Base-by-base conservation (phyloP, 441 rosid species). In the Erodium chrysanthum region DNA sequence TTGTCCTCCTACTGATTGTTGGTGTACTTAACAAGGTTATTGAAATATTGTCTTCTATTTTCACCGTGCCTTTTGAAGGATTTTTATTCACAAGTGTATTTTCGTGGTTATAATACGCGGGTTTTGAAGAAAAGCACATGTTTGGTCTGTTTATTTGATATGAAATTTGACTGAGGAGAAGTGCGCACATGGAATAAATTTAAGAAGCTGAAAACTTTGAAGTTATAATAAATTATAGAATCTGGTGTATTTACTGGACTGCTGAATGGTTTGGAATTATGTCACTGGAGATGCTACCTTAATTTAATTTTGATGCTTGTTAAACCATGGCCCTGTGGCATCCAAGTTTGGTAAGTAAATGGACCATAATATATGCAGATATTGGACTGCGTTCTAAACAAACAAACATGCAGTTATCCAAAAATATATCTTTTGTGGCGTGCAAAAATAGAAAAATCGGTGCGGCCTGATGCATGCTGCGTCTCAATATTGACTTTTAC, bases 401-500 rank as follows among this genome's bases (percentile, higher is more conserved):
- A 59, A 59, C 54, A 4, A n/a, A n/a, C 7, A 25, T 11, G 22
- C 63, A 59, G 7, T 59, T 22, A 10, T 58, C 63, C 63, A 37
- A 25, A 60, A 11, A 60, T 60, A 25, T 23, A 60, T 60, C 17
- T 42, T 10, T 40, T 33, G 21, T 42, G 25, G 37, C 27, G 64
- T 10, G 8, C 14, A 29, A 27, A 60, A 60, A 27, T 25, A 29
- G 64, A 60, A 60, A 60, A 60, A 4, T 60, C 17, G 21, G 54
- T 40, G 62, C 65, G 33, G 35, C n/a, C 65, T 59, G 33, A 10
- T 12, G 25, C 20, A 2, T 66, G 31, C 62, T 71, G 40, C 18
- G 27, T 12, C 31, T 33, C 18, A 10, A 37, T 37, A 50, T 50
- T 66, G 67, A 70, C 64, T 52, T 71, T 70, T 60, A 76, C 50